Evolutionary conservation across 148 eudicot species (phyloP).

Genomic region (Chenopodium quinoa): DNA sequence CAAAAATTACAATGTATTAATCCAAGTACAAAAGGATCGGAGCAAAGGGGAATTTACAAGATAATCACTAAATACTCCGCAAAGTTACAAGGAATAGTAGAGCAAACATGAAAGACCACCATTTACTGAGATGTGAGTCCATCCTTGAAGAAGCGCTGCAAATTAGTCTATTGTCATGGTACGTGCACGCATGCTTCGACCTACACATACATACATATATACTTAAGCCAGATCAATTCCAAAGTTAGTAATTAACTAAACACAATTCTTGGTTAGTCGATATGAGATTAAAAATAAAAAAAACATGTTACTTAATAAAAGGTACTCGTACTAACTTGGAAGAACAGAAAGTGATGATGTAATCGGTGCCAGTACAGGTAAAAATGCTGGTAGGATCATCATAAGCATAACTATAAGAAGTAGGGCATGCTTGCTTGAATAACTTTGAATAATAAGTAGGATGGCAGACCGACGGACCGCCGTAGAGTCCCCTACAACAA

Average conservation of each 20-base stretch:
- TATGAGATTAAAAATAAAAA: not conserved
- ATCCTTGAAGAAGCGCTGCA: slow-evolving; percentile 46
- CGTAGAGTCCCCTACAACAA: slow-evolving; percentile 68
- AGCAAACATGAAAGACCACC: slow-evolving; percentile 32
- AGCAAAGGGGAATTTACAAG: not conserved
- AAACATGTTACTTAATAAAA: too few relatives aligned
- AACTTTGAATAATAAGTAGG: slow-evolving; percentile 65
- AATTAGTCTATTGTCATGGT: slow-evolving; percentile 51
- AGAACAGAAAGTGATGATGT: slow-evolving; percentile 65
- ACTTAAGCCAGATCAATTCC: not conserved
- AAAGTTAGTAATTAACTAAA: not conserved
- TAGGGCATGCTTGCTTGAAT: slow-evolving; percentile 77
- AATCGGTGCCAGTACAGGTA: slow-evolving; percentile 63
- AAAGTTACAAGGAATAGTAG: slow-evolving; percentile 24
- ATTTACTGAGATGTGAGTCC: slow-evolving; percentile 22
- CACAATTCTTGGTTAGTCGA: not conserved
- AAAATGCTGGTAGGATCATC: slow-evolving; percentile 83
- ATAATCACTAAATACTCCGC: not conserved
- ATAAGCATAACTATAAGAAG: slow-evolving; percentile 79
- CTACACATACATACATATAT: slow-evolving; percentile 31
- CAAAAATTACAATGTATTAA: too few relatives aligned
- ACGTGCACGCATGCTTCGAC: slow-evolving; percentile 50
- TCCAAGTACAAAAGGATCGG: not conserved
- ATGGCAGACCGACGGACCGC: slow-evolving; percentile 49
- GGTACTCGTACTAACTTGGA: slow-evolving; percentile 36